Conservation (phyloP, 768 basidiomycete species). For the Mycena filopes region DNA sequence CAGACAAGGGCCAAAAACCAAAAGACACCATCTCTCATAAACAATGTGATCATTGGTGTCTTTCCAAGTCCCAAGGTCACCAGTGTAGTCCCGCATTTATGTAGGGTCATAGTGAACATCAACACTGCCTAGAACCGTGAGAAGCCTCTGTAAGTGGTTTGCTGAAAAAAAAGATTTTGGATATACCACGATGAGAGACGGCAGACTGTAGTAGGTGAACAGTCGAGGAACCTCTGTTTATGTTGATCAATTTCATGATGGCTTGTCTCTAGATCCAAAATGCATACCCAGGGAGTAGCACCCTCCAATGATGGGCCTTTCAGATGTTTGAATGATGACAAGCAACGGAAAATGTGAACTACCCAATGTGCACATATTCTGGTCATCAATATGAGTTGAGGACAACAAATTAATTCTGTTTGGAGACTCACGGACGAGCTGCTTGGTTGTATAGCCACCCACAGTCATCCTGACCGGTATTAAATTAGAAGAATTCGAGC, state of each 20-base stretch:
- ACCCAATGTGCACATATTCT: conserved; percentile 24
- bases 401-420: background rate
- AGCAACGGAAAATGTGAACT: background rate
- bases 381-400: background rate
- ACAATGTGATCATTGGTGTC: conserved; percentile 14
- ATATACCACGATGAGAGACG: conserved; percentile 16
- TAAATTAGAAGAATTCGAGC: background rate
- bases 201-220: conserved; percentile 16
- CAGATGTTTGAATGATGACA: background rate
- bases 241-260: background rate
- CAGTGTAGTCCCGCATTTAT: conserved; percentile 15
- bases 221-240: conserved; percentile 23
- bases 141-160: too few species aligned
- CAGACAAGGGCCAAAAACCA: conserved; percentile 21
- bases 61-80: background rate
- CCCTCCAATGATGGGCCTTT: conserved; percentile 14
- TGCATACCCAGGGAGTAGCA: conserved; percentile 19
- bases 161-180: too few species aligned
- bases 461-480: background rate
- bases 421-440: background rate
- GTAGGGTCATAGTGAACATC: conserved; percentile 17
- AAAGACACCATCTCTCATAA: conserved; percentile 21
- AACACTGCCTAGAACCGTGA: background rate
- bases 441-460: conserved; percentile 1
- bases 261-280: background rate